Evolutionary conservation across 1,284 basidiomycete genomes (phyloP).

Genomic region (Ceratobasidium sp.): DNA sequence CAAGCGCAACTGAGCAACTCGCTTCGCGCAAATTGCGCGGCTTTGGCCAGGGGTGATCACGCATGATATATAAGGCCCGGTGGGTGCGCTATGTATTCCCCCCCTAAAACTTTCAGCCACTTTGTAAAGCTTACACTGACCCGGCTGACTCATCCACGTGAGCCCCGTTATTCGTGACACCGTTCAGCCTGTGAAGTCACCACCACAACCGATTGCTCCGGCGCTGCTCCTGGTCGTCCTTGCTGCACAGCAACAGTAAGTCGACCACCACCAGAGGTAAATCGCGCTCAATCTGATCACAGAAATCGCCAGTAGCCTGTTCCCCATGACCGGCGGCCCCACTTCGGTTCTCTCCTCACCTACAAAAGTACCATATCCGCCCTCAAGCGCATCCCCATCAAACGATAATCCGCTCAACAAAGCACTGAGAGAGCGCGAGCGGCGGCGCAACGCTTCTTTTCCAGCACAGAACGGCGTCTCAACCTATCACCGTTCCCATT

Average conservation of each 20-base stretch:
- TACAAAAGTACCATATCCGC: constrained; percentile 37
- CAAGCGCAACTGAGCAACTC: constrained; percentile 30
- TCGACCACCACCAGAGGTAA: neutral
- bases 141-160: constrained; percentile 40
- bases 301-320: neutral
- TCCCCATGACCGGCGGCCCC: constrained; percentile 24
- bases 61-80: constrained; percentile 19
- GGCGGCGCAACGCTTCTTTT: constrained; percentile 28
- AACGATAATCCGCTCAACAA: constrained; percentile 32
- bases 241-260: constrained; percentile 24
- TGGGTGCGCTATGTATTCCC: neutral
- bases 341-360: constrained; percentile 33
- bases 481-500: constrained; percentile 23
- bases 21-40: constrained; percentile 31
- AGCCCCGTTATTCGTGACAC: neutral
- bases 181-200: constrained; percentile 29
- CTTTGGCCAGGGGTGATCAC: constrained; percentile 1
- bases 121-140: neutral
- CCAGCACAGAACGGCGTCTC: constrained; percentile 9
- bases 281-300: neutral
- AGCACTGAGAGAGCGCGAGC: constrained; percentile 27
- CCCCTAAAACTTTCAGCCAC: constrained; percentile 15
- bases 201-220: constrained; percentile 30
- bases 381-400: constrained; percentile 25
- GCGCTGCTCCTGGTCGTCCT: neutral